phyloP scores from a whole-genome alignment of 768 basidiomycete genomes.

The Boletus tomentosulus region DNA sequence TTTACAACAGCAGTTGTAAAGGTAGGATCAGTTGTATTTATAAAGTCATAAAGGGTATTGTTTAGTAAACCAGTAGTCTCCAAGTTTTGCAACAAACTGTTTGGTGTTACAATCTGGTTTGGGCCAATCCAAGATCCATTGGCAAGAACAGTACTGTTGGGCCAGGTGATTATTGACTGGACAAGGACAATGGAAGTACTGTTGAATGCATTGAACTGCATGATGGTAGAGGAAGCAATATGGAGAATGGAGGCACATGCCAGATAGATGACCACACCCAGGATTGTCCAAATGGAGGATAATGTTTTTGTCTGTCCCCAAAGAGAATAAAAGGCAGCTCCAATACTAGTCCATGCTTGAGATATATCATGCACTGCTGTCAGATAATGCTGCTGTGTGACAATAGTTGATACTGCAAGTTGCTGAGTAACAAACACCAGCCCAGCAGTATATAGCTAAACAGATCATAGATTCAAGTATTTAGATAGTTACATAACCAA shows the following conservation, averaged over 20 bases:
- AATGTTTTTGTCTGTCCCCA: constrained; percentile 13
- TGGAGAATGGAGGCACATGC: constrained; percentile 17
- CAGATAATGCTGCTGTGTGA: constrained; percentile 7
- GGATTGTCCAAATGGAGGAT: constrained; percentile 9
- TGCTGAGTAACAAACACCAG: constrained; percentile 21
- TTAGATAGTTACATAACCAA: not conserved
- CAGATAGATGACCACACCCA: constrained; percentile 18
- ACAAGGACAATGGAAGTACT: not conserved
- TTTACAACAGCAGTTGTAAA: constrained; percentile 8
- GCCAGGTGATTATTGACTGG: constrained; percentile 3
- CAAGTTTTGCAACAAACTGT: not conserved
- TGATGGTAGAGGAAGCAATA: constrained; percentile 18
- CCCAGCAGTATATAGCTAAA: constrained; percentile 13
- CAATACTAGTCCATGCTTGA: constrained; percentile 21
- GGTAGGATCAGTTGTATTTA: not conserved
- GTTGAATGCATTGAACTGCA: constrained; percentile 16
- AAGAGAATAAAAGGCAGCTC: constrained; percentile 11
- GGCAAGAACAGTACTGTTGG: not conserved
- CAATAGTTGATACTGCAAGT: constrained; percentile 3
- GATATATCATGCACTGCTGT: constrained; percentile 19
- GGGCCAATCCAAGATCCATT: not conserved
- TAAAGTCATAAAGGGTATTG: constrained; percentile 11
- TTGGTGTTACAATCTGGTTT: not conserved
- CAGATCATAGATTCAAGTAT: not conserved
- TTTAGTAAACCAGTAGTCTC: constrained; percentile 7